Percentiles rank a stretch among this genome's conserved stretches.
Evolutionary conservation across 805 yeast genomes (phyloP).

Genomic region (Candida tammaniensis): DNA sequence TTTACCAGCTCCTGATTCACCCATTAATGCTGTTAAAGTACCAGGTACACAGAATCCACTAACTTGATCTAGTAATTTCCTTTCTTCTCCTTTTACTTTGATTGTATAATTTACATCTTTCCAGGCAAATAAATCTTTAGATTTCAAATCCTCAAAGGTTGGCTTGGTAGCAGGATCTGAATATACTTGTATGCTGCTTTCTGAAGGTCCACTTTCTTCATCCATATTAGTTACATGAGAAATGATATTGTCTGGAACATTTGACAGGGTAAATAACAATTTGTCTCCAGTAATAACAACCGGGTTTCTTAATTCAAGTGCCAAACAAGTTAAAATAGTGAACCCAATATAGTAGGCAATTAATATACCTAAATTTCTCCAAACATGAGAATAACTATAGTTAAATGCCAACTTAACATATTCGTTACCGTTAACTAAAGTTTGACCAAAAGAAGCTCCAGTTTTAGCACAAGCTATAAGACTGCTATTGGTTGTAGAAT

Average conservation of each 20-base stretch:
- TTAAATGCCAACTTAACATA: conserved; percentile 48
- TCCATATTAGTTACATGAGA: no score
- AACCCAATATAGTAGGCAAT: conserved; percentile 45
- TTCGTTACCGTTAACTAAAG: conserved; percentile 55
- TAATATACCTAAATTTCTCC: conserved; percentile 77
- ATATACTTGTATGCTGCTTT: conserved; percentile 45
- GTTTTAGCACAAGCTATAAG: conserved; percentile 52
- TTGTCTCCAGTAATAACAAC: conserved; percentile 29
- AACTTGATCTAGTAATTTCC: conserved; percentile 35
- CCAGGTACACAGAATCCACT: conserved; percentile 76
- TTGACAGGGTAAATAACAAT: conserved; percentile 19
- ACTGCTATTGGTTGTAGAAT: conserved; percentile 19
- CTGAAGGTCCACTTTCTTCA: no score
- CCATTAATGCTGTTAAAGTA: conserved; percentile 55
- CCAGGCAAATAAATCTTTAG: conserved; percentile 33
- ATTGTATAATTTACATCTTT: conserved; percentile 32
- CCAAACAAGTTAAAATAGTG: conserved; percentile 26
- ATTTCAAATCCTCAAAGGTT: conserved; percentile 27
- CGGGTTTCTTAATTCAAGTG: conserved; percentile 12
- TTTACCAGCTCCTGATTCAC: conserved; percentile 42
- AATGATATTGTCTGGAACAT: conserved; percentile 29
- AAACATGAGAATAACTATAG: conserved; percentile 56
- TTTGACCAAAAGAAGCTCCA: conserved; percentile 56
- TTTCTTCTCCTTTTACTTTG: conserved; percentile 30
- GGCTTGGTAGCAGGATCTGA: conserved; percentile 52